Base-by-base conservation (phyloP, 768 basidiomycete genomes). In the Mycena vitilis region DNA sequence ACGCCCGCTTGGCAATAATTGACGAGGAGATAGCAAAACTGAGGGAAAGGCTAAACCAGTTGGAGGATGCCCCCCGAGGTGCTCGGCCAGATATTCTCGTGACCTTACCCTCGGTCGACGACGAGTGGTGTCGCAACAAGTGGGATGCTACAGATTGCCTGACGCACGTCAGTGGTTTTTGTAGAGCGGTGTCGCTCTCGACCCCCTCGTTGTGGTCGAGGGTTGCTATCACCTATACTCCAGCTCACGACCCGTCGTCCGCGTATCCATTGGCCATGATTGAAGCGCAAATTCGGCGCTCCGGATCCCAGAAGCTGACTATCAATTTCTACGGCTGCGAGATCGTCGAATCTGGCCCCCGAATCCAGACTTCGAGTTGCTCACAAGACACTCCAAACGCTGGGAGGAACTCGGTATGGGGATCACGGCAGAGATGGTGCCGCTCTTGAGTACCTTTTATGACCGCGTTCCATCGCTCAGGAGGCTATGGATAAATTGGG, bases 51-150 rank as follows among this genome's bases (percentile, higher is more conserved):
- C 30, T 66, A 20, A 38, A 54, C 5, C 42, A 36, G 13, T 16
- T 60, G 34, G 51, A 59, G 8, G 44, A 53, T 66, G 12, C 65
- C 65, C 4, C n/a, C 65, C 2, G 65, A 66, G 36, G 23, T 66
- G 2, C 65, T 66, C 18, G 34, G 25, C n/a, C 34, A 66, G 25
- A 47, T 66, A 22, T 66, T 66, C 16, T 18, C 36, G 37, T 65
- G 48, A 65, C 48, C 5, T n/a, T 52, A 11, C 56, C 49, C 10
- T 45, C 38, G 7, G 36, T 34, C 36, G 10, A 3, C 2, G 58
- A 40, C 12, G 36, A 5, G 1, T 36, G 8, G 40, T 5, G 5
- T 3, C 25, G 40, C 1, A 20, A 15, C 48, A 38, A 11, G 12
- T 54, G 23, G 30, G 51, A 59, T 10, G n/a, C 42, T 2, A 18